Conservation (phyloP, 306 rosid species). For the Carpinus viminea region DNA sequence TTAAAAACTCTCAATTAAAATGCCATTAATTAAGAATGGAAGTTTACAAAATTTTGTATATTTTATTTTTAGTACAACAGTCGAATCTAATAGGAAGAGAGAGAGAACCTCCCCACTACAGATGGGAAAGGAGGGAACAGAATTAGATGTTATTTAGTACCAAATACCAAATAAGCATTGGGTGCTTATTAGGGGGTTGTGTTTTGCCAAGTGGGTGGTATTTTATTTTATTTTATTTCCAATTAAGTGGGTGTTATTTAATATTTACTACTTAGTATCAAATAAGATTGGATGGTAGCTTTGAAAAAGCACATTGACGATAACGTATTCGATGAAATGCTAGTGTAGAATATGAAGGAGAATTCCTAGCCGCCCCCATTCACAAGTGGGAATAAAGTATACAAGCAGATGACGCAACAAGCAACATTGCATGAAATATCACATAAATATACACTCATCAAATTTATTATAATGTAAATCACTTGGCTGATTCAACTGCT, state of each 20-base stretch:
- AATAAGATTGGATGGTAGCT: background rate
- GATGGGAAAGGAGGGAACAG: too few relatives aligned
- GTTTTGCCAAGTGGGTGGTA: background rate
- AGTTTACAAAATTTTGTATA: too few relatives aligned
- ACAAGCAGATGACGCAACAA: background rate
- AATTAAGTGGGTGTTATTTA: background rate
- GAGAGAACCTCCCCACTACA: too few relatives aligned
- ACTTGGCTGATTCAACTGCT: conserved; percentile 3
- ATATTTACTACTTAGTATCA: background rate
- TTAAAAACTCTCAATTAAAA: too few relatives aligned
- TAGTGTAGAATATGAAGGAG: background rate
- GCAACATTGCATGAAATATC: background rate
- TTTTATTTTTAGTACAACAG: too few relatives aligned
- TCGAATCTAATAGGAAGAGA: too few relatives aligned
- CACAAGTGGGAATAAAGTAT: background rate
- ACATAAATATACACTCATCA: background rate
- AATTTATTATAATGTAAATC: background rate
- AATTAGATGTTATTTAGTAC: background rate
- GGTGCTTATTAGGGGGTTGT: too few relatives aligned
- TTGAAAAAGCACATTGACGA: background rate
- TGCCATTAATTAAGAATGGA: too few relatives aligned
- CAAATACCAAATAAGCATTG: background rate
- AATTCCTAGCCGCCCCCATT: background rate
- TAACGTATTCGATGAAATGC: background rate
- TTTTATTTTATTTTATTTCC: background rate